Evolutionary conservation across 768 basidiomycete genomes (phyloP), one percentile per base, ranked within the genome.

Genomic region (Podaxis carcinomalis): DNA sequence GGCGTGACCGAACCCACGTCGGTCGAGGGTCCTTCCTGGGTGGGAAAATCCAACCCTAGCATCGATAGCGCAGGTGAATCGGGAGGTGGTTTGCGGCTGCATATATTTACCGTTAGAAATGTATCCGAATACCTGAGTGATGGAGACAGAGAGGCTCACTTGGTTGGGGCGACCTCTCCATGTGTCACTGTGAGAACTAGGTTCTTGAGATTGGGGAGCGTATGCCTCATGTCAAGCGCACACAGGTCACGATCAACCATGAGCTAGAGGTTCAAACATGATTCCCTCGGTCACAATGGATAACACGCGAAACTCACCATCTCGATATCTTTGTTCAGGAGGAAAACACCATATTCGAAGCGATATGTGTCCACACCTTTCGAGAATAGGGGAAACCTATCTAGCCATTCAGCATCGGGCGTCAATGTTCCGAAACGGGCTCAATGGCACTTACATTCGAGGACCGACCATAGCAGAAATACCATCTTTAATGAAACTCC

Each of bases 281-380:
- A 68, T 50, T 53, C 35, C 19, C 19, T 44, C 21, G 40, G 35
- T 14, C n/a, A n/a, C 44, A 51, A 28, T 35, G 3, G 44, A 53
- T 27, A 51, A 49, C 55, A 49, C 28, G 44, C 46, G 11, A 28
- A n/a, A 62, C 81, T 63, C 65, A 95, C 95, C 83, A 95, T 80
- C 76, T 99, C 96, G 65, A 99, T 95, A 73, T 99, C 82, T 74
- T 98, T 99, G 77, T 99, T 99, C 35, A 98, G 79, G 44, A 99
- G 75, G 73, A 95, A 98, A 3, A 98, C 96, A 3, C 88, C 97
- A 76, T 98, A 99, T 73, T 98, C 96, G 68, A 96, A 99, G 25
- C 97, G 83, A 74, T 98, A 98, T 46, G 89, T 90, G 70, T 98
- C 97, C 61, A 98, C 95, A 4, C 95, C 95, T 75, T 85, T 92